Evolutionary conservation across 2,329 filamentous ascomycete genomes (phyloP).

Genomic region (Neofusicoccum sp.): DNA sequence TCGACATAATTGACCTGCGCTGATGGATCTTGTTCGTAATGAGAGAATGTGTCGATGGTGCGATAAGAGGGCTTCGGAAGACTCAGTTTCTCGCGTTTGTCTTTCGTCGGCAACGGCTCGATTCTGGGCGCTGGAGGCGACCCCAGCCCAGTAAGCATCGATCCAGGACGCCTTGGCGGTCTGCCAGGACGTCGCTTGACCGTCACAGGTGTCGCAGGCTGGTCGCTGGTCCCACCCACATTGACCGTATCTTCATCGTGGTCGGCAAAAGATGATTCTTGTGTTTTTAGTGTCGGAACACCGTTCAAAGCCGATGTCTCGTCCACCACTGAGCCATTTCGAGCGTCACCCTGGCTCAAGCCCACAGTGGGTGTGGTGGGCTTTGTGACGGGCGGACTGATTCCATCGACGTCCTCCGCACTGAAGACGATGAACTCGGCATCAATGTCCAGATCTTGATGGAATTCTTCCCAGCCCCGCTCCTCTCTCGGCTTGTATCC

Average conservation of each 20-base stretch:
- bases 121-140: slow-evolving; percentile 66
- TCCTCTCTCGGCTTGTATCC: slow-evolving; percentile 98
- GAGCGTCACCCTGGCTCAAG: slow-evolving; percentile 34
- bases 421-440: slow-evolving; percentile 75
- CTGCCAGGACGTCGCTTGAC: slow-evolving; percentile 64
- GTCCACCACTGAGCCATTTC: slow-evolving; percentile 33
- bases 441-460: slow-evolving; percentile 92
- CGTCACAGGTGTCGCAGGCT: slow-evolving; percentile 38
- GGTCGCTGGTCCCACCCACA: slow-evolving; percentile 25
- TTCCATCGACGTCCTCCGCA: slow-evolving; percentile 83
- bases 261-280: slow-evolving; percentile 13
- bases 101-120: slow-evolving; percentile 76
- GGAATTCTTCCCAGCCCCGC: slow-evolving; percentile 96
- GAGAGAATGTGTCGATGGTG: slow-evolving; percentile 74
- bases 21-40: slow-evolving; percentile 82
- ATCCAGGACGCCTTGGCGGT: slow-evolving; percentile 64
- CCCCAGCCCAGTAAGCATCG: slow-evolving; percentile 62
- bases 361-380: slow-evolving; percentile 45
- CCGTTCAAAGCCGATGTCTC: background rate
- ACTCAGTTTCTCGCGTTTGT: slow-evolving; percentile 77
- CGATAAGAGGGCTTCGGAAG: slow-evolving; percentile 75
- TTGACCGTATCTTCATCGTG: slow-evolving; percentile 28
- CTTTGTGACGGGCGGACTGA: slow-evolving; percentile 50
- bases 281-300: background rate
- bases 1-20: slow-evolving; percentile 92